Conservation (phyloP, 352 stramenopile genomes). For the Phytophthora megakarya region DNA sequence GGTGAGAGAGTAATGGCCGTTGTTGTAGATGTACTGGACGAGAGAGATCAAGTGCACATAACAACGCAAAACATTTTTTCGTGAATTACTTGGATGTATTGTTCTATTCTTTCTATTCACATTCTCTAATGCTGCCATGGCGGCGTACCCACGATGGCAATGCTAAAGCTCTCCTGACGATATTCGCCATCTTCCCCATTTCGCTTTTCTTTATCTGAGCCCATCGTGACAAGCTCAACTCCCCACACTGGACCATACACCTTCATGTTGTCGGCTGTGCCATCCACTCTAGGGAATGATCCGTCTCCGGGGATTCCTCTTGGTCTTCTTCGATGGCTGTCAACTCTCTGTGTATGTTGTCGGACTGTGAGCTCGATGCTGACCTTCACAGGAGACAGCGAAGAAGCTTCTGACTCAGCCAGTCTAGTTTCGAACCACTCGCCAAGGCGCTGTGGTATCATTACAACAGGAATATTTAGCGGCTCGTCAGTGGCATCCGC, state of each 20-base stretch:
- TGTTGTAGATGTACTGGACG: constrained; percentile 35
- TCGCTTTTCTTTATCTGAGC: constrained; percentile 15
- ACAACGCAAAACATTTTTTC: constrained; percentile 38
- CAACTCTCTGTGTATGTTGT: constrained; percentile 26
- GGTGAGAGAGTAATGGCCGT: constrained; percentile 25
- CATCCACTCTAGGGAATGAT: constrained; percentile 55
- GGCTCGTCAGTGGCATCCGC: constrained; percentile 19
- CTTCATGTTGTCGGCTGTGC: constrained; percentile 41
- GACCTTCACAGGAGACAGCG: constrained; percentile 33
- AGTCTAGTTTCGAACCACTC: constrained; percentile 54
- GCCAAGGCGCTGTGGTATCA: constrained; percentile 65
- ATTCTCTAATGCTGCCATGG: constrained; percentile 30
- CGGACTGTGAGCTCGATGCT: constrained; percentile 48
- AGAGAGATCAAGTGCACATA: constrained; percentile 39
- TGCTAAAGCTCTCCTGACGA: constrained; percentile 43
- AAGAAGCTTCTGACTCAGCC: constrained; percentile 19
- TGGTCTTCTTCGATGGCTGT: constrained; percentile 15
- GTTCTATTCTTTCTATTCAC: constrained; percentile 35
- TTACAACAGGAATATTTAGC: constrained; percentile 57
- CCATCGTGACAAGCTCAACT: constrained; percentile 42
- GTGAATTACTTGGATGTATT: constrained; percentile 22
- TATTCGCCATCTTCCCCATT: constrained; percentile 17
- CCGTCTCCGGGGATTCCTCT: constrained; percentile 10
- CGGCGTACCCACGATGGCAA: constrained; percentile 60
- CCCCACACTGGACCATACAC: constrained; percentile 67